Conservation (phyloP, 257 asterid genomes). For the Echium plantagineum region DNA sequence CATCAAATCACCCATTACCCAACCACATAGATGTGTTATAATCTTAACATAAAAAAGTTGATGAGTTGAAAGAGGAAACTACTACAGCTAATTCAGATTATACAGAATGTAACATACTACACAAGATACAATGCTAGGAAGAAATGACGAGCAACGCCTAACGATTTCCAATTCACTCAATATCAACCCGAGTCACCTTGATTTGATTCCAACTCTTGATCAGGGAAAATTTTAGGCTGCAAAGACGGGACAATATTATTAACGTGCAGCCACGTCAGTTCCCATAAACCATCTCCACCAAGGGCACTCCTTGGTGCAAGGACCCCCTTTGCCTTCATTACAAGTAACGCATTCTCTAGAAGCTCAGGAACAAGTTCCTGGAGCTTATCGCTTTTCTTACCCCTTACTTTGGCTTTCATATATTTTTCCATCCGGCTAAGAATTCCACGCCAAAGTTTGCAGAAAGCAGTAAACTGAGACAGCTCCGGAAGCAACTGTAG, state of each 20-base stretch:
- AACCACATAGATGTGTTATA: no score
- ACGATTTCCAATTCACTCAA: conserved; percentile 7
- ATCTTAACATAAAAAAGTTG: no score
- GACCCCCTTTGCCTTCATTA: conserved; percentile 74
- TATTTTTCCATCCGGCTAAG: conserved; percentile 77
- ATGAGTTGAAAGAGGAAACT: no score
- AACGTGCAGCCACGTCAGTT: conserved; percentile 87
- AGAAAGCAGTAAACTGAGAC: conserved; percentile 57
- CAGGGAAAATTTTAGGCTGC: conserved; percentile 62
- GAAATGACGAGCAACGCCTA: no score
- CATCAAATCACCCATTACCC: no score
- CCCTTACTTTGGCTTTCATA: conserved; percentile 55
- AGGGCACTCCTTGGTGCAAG: conserved; percentile 66
- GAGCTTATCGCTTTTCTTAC: conserved; percentile 67
- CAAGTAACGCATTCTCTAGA: conserved; percentile 59
- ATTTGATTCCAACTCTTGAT: conserved; percentile 32
- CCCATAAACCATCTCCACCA: conserved; percentile 89
- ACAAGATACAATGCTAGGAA: background rate
- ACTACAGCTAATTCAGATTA: no score
- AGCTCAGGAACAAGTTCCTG: conserved; percentile 80
- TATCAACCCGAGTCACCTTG: conserved; percentile 10
- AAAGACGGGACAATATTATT: conserved; percentile 64
- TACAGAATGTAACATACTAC: background rate
- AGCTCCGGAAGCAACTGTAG: conserved; percentile 41
- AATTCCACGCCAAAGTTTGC: conserved; percentile 82